Evolutionary conservation across 2,329 filamentous ascomycete genomes (phyloP), one percentile per base, ranked within the genome.

Genomic region (Venturia nashicola): DNA sequence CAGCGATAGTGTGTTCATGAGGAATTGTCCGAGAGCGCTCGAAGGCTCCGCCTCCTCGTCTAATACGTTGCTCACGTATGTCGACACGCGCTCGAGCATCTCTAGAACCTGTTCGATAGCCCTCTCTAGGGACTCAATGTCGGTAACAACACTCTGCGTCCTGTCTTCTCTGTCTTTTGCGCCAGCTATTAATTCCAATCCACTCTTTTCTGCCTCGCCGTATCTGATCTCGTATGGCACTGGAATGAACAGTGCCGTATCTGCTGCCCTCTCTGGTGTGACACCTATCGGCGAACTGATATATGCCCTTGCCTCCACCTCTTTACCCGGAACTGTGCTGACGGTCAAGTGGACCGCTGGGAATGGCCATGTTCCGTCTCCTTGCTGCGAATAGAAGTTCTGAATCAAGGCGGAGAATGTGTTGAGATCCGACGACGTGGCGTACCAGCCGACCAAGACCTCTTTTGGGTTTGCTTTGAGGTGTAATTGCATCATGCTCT

Each of bases 351-450:
- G 94, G 61, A 99, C 88, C 68, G 94, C 93, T n/a, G 94, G 94
- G 78, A 97, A 90, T 63, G 94, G 94, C 81, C 89, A 97, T 65
- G 94, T 99, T 74, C 94, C 94, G 68, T 96, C 96, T 73, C 96
- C 94, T 73, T 95, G 91, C 74, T 91, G 90, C 73, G 89, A 90
- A 82, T 97, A 99, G 83, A 97, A 99, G 83, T 99, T 99, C 80
- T 99, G 94, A 78, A 96, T 99, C 72, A 99, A 85, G 71, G 94
- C 94, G 75, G 89, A 94, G 83, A 99, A 99, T 75, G 89, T 96
- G 85, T 99, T 97, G 73, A 99, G 85, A 79, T 97, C 93, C 76
- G 90, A 88, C 73, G 89, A 92, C 61, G 94, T 99, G 68, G 94
- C 96, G 80, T 99, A 99, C 94, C 94, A 99, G 73, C 94, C 94